Percentiles rank a stretch among this genome's conserved stretches.
These are phyloP conservation scores for Cetradonia linearis DNA, from an alignment of 495 filamentous ascomycete genomes.

Conservation along the genomic window DNA sequence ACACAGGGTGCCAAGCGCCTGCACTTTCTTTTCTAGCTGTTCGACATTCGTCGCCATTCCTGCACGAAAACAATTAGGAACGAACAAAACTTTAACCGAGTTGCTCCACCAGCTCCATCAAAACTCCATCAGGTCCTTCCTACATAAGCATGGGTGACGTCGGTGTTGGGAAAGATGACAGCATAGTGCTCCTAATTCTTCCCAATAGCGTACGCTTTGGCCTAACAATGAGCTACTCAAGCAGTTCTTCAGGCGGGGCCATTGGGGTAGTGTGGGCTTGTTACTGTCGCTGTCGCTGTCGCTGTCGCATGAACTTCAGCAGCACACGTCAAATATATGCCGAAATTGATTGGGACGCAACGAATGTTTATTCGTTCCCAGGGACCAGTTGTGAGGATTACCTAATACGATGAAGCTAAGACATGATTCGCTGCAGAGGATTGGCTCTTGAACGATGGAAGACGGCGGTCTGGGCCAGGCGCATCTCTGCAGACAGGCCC, in stretches of 20 bases:
- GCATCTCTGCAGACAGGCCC: background rate
- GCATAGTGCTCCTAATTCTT: background rate
- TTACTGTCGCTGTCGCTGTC: background rate
- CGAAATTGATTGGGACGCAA: slow-evolving; percentile 7
- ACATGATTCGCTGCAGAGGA: background rate
- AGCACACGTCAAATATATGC: background rate
- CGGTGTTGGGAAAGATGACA: background rate
- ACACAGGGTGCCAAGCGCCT: slow-evolving; percentile 1
- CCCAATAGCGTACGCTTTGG: background rate
- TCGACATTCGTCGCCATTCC: background rate
- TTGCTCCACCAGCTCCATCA: background rate
- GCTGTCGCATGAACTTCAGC: background rate
- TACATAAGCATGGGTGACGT: background rate
- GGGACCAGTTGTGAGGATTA: background rate
- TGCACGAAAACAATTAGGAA: slow-evolving; percentile 2
- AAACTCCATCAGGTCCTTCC: background rate
- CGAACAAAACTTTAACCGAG: background rate
- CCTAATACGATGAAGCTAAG: background rate
- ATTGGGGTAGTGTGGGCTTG: background rate
- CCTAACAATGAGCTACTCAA: background rate
- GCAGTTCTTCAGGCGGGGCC: background rate
- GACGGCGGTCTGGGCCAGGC: background rate
- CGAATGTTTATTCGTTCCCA: background rate
- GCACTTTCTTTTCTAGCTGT: slow-evolving; percentile 7
- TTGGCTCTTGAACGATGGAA: background rate